Percentiles rank a stretch among this genome's conserved stretches.
Conservation (phyloP, 2,329 filamentous ascomycete species). For the Neonectria ditissima region DNA sequence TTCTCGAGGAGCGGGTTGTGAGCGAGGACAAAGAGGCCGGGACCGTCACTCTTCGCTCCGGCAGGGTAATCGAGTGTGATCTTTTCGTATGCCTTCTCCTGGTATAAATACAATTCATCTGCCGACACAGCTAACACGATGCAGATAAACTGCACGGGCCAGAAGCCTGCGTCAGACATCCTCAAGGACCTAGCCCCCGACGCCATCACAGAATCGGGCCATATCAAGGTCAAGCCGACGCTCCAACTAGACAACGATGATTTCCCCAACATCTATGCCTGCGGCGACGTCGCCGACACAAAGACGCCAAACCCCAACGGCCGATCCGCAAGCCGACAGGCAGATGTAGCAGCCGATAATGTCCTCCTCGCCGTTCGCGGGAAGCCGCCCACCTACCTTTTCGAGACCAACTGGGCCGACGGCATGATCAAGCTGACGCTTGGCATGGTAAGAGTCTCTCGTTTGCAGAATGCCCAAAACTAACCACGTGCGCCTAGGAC, state of each 20-base stretch:
- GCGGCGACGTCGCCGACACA: constrained; percentile 72
- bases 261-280: constrained; percentile 67
- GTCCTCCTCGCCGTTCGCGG: constrained; percentile 61
- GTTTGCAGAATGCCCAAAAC: neutral
- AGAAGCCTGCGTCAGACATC: constrained; percentile 66
- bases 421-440: constrained; percentile 66
- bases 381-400: constrained; percentile 53
- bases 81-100: constrained; percentile 56
- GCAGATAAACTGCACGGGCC: constrained; percentile 70
- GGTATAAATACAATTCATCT: too few species aligned
- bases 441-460: constrained; percentile 56
- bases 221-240: constrained; percentile 66
- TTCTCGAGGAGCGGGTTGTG: constrained; percentile 63
- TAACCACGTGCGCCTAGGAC: constrained; percentile 48
- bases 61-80: constrained; percentile 60
- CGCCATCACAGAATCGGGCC: constrained; percentile 59
- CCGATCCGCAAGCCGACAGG: constrained; percentile 66
- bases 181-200: constrained; percentile 56
- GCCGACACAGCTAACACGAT: neutral
- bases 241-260: constrained; percentile 65
- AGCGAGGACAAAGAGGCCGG: constrained; percentile 51
- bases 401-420: constrained; percentile 59
- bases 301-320: constrained; percentile 62
- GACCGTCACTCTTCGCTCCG: constrained; percentile 59
- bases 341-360: constrained; percentile 65